Evolutionary conservation across 1,284 basidiomycete species (phyloP).

Genomic region (Trametes hirsuta): DNA sequence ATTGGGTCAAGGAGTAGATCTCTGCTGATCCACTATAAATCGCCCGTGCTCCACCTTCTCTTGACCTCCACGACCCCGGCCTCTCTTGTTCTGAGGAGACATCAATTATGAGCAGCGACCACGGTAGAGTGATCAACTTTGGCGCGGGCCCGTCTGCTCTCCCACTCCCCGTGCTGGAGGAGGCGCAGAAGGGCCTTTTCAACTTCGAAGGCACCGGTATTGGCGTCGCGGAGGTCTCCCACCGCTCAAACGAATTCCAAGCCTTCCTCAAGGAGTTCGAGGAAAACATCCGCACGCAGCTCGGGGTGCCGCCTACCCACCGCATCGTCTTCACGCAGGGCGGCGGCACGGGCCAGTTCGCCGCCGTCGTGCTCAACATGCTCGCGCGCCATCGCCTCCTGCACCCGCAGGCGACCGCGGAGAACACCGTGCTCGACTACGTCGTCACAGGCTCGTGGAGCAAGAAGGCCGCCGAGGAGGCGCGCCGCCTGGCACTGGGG

Average conservation of each 20-base stretch:
- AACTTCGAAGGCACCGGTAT: conserved; percentile 91
- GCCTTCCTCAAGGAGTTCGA: conserved; percentile 72
- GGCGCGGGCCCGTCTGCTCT: conserved; percentile 91
- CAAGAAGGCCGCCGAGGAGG: conserved; percentile 84
- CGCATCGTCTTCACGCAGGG: conserved; percentile 91
- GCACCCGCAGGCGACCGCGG: conserved; percentile 56
- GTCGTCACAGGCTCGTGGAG: conserved; percentile 93
- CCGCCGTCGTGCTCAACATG: conserved; percentile 87
- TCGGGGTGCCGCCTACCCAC: conserved; percentile 84
- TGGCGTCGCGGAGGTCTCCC: conserved; percentile 92
- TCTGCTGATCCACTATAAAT: background rate
- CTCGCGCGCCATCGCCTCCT: conserved; percentile 78
- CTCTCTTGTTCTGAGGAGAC: background rate
- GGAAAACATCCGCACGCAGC: conserved; percentile 70
- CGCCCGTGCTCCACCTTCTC: background rate
- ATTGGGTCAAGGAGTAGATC: background rate
- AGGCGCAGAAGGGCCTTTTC: conserved; percentile 79
- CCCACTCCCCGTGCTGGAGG: conserved; percentile 79
- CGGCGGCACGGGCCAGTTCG: conserved; percentile 89
- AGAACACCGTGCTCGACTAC: conserved; percentile 79
- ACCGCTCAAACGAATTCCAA: conserved; percentile 89
- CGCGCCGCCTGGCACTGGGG: conserved; percentile 51
- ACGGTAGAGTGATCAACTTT: conserved; percentile 76
- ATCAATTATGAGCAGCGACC: conserved; percentile 32
- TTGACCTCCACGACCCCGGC: conserved; percentile 4